Conservation (phyloP, 345 rosid genomes). For the Raphanus raphanistrum region DNA sequence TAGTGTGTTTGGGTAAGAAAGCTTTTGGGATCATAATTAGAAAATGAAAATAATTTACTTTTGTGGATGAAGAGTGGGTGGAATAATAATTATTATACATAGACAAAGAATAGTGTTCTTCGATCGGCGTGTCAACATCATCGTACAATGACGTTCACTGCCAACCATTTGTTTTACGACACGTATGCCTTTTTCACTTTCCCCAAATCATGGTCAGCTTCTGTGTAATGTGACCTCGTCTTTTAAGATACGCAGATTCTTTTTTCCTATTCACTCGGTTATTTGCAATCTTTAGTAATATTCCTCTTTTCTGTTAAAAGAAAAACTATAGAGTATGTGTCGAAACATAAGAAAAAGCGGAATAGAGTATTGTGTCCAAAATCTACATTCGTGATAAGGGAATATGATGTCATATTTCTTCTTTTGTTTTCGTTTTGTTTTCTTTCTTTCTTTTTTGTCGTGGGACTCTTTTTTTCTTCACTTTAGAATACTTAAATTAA, state of each 20-base stretch:
- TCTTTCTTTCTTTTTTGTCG: not conserved
- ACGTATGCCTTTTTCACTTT: conserved; percentile 4
- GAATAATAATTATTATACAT: conserved; percentile 19
- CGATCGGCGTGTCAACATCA: conserved; percentile 29
- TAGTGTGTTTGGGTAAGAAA: too few species aligned
- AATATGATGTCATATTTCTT: not conserved
- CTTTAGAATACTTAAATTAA: too few species aligned
- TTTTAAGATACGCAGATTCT: conserved; percentile 9
- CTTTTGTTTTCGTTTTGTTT: not conserved
- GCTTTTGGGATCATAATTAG: not conserved
- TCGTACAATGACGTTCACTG: conserved; percentile 32
- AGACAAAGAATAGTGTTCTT: conserved; percentile 18
- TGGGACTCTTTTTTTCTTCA: not conserved
- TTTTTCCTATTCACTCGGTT: not conserved
- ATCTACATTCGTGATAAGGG: not conserved
- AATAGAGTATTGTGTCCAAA: not conserved
- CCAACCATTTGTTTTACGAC: conserved; percentile 1
- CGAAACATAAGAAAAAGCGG: not conserved
- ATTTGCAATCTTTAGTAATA: conserved; percentile 18
- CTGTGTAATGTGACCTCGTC: conserved; percentile 19
- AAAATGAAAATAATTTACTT: not conserved
- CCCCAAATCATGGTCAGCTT: conserved; percentile 20
- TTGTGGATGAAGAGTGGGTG: conserved; percentile 10
- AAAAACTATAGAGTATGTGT: conserved; percentile 7
- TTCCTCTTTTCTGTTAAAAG: conserved; percentile 12